Evolutionary conservation across 495 filamentous ascomycete genomes (phyloP).

Genomic region (Gamarada debralockiae): DNA sequence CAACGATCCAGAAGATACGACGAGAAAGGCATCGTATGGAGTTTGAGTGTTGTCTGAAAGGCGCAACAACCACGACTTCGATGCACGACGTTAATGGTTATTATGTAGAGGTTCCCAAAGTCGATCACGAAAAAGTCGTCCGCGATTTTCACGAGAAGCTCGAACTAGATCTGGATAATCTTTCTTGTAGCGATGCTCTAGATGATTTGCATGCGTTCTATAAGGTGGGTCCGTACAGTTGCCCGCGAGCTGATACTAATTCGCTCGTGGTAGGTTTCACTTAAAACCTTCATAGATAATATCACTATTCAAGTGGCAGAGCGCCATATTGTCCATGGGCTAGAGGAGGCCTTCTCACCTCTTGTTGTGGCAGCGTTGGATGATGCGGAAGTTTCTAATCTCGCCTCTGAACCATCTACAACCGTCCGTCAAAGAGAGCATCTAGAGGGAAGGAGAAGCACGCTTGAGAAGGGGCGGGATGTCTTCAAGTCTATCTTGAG

Average conservation of each 20-base stretch:
- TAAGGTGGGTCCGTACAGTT: neutral
- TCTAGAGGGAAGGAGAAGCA: no score
- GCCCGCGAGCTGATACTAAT: neutral
- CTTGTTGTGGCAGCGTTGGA: no score
- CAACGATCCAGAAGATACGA: slow-evolving; percentile 1
- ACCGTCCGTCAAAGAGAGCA: no score
- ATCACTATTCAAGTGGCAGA: neutral
- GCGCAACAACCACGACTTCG: neutral
- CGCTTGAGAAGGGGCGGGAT: no score
- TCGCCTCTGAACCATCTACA: no score
- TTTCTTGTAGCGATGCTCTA: neutral
- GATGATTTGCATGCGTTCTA: neutral
- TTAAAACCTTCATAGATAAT: neutral
- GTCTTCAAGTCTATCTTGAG: no score
- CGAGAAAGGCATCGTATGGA: neutral
- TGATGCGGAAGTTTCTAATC: no score
- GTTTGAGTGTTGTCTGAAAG: neutral
- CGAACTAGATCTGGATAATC: neutral
- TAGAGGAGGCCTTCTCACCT: neutral
- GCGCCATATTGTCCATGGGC: neutral
- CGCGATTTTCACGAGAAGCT: neutral
- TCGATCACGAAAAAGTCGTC: neutral
- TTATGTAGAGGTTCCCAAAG: neutral
- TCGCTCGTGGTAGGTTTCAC: neutral
- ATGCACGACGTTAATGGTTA: neutral